Conservation (phyloP, 2,329 filamentous ascomycete genomes). For the Diaporthe batatas region DNA sequence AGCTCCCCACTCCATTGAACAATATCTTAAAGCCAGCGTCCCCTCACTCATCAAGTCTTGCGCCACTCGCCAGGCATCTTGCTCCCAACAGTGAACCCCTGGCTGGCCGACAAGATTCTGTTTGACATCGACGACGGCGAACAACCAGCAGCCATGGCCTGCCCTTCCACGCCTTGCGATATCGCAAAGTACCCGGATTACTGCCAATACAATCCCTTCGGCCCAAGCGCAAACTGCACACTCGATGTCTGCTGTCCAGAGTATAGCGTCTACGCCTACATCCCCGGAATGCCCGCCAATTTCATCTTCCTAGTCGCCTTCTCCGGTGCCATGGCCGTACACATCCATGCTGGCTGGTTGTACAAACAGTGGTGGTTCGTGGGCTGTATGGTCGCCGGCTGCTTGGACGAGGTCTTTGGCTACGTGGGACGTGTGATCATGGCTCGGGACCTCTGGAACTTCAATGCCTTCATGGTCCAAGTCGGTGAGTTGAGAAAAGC, state of each 20-base stretch:
- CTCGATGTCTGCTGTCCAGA: slow-evolving; percentile 61
- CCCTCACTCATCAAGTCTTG: neutral
- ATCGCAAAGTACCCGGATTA: neutral
- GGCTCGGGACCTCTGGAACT: slow-evolving; percentile 69
- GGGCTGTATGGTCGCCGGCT: slow-evolving; percentile 67
- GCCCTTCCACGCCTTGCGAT: neutral
- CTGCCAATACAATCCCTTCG: slow-evolving; percentile 50
- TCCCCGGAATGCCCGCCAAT: slow-evolving; percentile 59
- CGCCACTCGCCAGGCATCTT: neutral
- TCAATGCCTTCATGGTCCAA: slow-evolving; percentile 74
- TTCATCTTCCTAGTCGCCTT: slow-evolving; percentile 58
- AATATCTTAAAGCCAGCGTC: neutral
- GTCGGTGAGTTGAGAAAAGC: slow-evolving; percentile 60
- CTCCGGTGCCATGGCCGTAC: slow-evolving; percentile 60
- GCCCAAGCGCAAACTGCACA: slow-evolving; percentile 63
- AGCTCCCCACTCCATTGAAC: neutral
- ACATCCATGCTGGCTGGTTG: slow-evolving; percentile 63
- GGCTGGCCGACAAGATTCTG: neutral
- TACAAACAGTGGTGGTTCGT: slow-evolving; percentile 65
- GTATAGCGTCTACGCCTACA: slow-evolving; percentile 62
- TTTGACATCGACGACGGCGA: neutral
- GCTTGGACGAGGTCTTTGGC: slow-evolving; percentile 70
- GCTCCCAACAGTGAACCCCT: neutral
- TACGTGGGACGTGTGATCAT: slow-evolving; percentile 72
- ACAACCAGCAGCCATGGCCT: slow-evolving; percentile 28